Percentiles rank a stretch among this genome's conserved stretches.
These are phyloP conservation scores for Podospora didyma DNA, from an alignment of 495 filamentous ascomycete species.

Conservation along the genomic window DNA sequence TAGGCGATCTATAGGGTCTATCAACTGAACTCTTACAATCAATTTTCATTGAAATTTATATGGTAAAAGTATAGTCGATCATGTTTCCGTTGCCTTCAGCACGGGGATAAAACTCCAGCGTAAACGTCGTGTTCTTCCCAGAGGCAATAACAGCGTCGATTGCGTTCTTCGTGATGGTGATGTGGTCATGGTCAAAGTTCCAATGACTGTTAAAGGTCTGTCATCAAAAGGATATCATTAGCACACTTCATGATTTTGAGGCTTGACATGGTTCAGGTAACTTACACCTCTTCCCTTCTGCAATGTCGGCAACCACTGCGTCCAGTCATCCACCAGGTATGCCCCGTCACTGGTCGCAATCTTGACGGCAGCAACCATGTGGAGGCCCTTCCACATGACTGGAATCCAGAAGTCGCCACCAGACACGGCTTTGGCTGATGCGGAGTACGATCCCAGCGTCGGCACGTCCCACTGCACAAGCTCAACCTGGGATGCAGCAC, in stretches of 20 bases:
- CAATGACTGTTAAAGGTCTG: conserved; percentile 48
- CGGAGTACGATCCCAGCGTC: conserved; percentile 32
- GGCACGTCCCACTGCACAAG: conserved; percentile 51
- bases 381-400: conserved; percentile 48
- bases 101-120: conserved; percentile 51
- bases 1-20: too few relatives aligned
- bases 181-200: conserved; percentile 42
- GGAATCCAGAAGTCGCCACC: conserved; percentile 48
- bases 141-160: conserved; percentile 45
- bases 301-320: conserved; percentile 49
- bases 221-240: background rate
- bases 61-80: conserved; percentile 45
- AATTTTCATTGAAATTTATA: too few relatives aligned
- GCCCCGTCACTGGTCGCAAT: conserved; percentile 45
- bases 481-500: conserved; percentile 41
- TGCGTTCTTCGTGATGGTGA: conserved; percentile 41
- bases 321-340: conserved; percentile 57
- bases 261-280: background rate
- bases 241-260: background rate
- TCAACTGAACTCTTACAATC: too few relatives aligned
- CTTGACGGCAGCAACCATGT: conserved; percentile 48
- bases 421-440: conserved; percentile 35
- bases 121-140: conserved; percentile 43
- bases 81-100: conserved; percentile 33
- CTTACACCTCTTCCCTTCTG: conserved; percentile 40